These are phyloP conservation scores for Arthrobotrys sphaeroides DNA, from an alignment of 2,329 filamentous ascomycete genomes.

Conservation along the genomic window DNA sequence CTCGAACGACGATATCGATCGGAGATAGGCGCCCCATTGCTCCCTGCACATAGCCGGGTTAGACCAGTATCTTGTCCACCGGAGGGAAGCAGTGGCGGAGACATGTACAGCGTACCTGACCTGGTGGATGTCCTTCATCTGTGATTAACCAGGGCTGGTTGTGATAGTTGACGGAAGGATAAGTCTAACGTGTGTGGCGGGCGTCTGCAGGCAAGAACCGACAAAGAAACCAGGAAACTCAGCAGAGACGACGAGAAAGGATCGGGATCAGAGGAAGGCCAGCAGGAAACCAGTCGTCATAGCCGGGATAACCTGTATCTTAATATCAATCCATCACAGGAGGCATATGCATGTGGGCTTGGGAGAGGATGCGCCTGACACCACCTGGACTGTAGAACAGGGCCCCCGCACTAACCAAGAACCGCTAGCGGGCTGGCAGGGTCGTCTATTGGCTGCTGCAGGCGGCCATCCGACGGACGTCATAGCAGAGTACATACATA, in stretches of 20 bases:
- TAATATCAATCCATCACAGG: not conserved
- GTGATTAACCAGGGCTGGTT: not conserved
- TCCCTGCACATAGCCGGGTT: conserved; percentile 3
- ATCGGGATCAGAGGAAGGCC: not conserved
- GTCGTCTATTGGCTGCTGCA: conserved; percentile 11
- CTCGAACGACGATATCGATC: conserved; percentile 51
- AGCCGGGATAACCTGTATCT: not conserved
- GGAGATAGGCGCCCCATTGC: conserved; percentile 46
- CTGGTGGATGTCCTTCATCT: conserved; percentile 52
- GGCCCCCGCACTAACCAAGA: conserved; percentile 19
- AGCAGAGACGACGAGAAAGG: not conserved
- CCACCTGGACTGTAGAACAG: not conserved
- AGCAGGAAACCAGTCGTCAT: conserved; percentile 6
- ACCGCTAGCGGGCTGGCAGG: not conserved
- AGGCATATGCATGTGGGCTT: not conserved
- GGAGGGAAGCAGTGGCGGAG: not conserved
- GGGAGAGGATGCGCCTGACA: conserved; percentile 7
- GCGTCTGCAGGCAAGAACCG: not conserved
- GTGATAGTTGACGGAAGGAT: not conserved
- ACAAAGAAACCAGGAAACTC: not conserved
- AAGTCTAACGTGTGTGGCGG: no score
- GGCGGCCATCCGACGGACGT: not conserved
- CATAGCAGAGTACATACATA: not conserved
- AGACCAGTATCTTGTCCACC: not conserved
- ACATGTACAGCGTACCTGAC: conserved; percentile 25